Evolutionary conservation across 805 yeast species (phyloP), one percentile per base, ranked within the genome.

Genomic region (Yarrowia phangngaensis): DNA sequence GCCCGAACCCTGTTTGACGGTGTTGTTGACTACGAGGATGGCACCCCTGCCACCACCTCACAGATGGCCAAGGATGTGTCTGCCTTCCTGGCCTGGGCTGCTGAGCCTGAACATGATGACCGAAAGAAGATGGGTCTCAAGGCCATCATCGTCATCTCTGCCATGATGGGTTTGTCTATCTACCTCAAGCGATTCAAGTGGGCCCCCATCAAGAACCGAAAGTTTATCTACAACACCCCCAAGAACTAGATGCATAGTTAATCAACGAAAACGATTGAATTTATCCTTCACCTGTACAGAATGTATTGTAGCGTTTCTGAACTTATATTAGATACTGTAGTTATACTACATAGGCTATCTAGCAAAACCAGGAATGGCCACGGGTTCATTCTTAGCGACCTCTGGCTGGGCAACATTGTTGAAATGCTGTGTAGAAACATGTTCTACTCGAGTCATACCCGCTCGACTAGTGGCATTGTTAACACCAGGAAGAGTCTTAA

Each of bases 41-140:
- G 98, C 65, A 92, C 98, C 53, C 95, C 95, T 53, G 97, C 98
- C 49, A 81, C 97, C 49, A 84, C 97, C 56, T 82, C 97, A 51
- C 98, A 92, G 76, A 89, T 90, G 97, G 98, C 98, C 59, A 92
- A 92, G 78, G 98, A 92, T 70, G 98, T 92, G 51, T 73, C 87
- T 55, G 80, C 87, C 48, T 92, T 92, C 83, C 80, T 92, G 69
- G 84, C 89, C 78, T 92, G 98, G 98, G 87, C 96, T 57, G 73
- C 96, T 52, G 96, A 88, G 74, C 98, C 98, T 55, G 98, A 92
- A 74, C 96, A 84, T 63, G 98, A 92, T 64, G 96, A 88, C 67
- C 84, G 98, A 75, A 92, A 92, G 82, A 86, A 83, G 74, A 75
- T 83, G 70, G 98, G 98, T 73, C 74, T 86, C 69, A 92, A 92